Evolutionary conservation across 805 yeast genomes (phyloP), one percentile per base, ranked within the genome.

Genomic region (Metschnikowia gruessii): DNA sequence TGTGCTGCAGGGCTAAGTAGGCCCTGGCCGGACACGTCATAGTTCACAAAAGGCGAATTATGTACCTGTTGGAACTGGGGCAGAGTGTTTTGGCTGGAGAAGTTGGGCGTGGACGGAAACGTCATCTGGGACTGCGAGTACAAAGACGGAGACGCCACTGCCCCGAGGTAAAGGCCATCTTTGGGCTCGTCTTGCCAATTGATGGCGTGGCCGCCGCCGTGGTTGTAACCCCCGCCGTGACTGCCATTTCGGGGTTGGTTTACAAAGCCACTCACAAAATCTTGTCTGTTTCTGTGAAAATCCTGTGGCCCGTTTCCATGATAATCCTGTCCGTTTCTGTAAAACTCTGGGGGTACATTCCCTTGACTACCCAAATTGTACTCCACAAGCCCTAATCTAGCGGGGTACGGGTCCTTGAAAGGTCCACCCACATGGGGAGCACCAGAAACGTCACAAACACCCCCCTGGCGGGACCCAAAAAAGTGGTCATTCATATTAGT

Each of bases 1-100:
- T 13, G 31, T 13, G 13, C 21, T 24, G 17, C 15, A 10, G 22
- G 19, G 15, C 4, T 40, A 30, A 9, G 22, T 1, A 24, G 19
- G 11, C 29, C 31, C 19, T 42, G 36, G 3, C 31, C 29, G 34
- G 34, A 17, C 21, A 28, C 16, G 2, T 29, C 40, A 22, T 41
- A 35, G 7, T 29, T 29, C 15, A 30, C 5, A 26, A 19, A 35
- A 5, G 40, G 36, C 4, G 34, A 22, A 6, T 13, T 22, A 13
- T 31, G 15, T 16, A 29, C 10, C 5, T 37, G 46, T 28, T 36
- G 46, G 37, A 43, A 24, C 5, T 37, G 28, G 4, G 47, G 42
- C 47, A 43, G 47, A 21, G 29, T 41, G 28, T 38, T 33, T n/a
- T 38, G 47, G 35, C 41, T 37, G 29, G 42, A 12, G 32, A 38